phyloP scores from a whole-genome alignment of 176 grass and related monocot species.

The Zoysia pacifica region DNA sequence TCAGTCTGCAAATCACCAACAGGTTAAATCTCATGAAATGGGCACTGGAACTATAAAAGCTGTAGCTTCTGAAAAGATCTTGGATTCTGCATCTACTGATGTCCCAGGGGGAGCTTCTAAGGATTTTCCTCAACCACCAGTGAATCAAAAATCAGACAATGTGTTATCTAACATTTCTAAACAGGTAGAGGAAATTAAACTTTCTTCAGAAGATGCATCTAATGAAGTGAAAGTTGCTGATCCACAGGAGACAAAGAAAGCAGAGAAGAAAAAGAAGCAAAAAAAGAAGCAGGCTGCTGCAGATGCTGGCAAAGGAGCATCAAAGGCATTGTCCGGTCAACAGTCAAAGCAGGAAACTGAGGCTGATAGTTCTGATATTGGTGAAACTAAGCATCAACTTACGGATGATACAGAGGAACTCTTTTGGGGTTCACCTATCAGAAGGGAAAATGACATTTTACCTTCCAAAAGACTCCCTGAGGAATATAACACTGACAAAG shows the following conservation, averaged over 20 bases:
- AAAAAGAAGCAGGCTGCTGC: constrained; percentile 63
- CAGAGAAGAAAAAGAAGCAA: constrained; percentile 98
- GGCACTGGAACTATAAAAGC: constrained; percentile 15
- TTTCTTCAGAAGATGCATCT: constrained; percentile 41
- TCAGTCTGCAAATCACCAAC: neutral
- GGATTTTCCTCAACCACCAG: constrained; percentile 1
- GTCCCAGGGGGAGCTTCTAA: constrained; percentile 4
- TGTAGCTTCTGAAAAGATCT: constrained; percentile 31
- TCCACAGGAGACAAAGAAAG: constrained; percentile 63
- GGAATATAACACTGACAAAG: constrained; percentile 49
- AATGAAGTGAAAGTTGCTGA: constrained; percentile 52
- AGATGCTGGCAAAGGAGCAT: constrained; percentile 59
- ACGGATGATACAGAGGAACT: constrained; percentile 53
- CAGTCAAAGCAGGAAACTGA: constrained; percentile 49
- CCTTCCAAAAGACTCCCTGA: constrained; percentile 40
- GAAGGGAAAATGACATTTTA: constrained; percentile 29
- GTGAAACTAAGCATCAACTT: constrained; percentile 49
- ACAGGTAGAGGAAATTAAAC: constrained; percentile 45
- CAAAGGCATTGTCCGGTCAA: constrained; percentile 49
- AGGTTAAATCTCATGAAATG: constrained; percentile 10
- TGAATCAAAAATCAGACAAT: constrained; percentile 33
- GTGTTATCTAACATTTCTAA: constrained; percentile 38
- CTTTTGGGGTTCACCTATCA: constrained; percentile 45
- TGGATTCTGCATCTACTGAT: constrained; percentile 32
- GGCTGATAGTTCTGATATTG: constrained; percentile 52